Evolutionary conservation across 257 asterid species (phyloP), one percentile per base, ranked within the genome.

Genomic region (Gynochthodes officinalis): DNA sequence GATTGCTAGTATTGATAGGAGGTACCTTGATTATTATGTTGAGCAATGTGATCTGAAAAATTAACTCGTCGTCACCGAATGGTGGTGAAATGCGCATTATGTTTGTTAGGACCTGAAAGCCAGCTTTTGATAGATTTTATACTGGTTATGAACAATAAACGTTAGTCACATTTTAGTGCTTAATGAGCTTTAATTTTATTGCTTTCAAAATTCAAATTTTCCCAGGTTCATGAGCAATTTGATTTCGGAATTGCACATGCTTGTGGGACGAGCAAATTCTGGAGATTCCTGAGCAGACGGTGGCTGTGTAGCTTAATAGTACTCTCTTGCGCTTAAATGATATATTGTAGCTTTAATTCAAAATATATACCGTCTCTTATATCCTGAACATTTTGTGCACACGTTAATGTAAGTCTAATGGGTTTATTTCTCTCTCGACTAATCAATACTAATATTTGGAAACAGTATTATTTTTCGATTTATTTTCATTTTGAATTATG

Each of bases 171-270:
- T 33, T 50, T 5, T 28, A 30, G 59, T 49, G 42, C 49, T 2
- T 12, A 16, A 37, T 37, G 33, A 33, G n/a, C 39, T 48, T 63
- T 16, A 64, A 58, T 66, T 18, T 58, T 8, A 13, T 50, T 19
- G 28, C 28, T 42, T 28, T 40, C 15, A 15, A 33, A 35, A 21
- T 63, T 73, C 39, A 21, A 14, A 25, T 15, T 39, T 18, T 48
- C 15, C 14, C 79, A 75, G 79, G 79, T 54, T 75, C 79, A 19
- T 75, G 53, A 75, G 63, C 69, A 35, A 25, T 30, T 44, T 1
- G 58, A 42, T 58, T 1, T 21, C 2, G 40, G 27, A 25, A 23
- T 70, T 9, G 16, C 62, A 16, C 55, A 2, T 54, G 55, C 64
- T 14, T 0, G 64, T 40, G 74, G 65, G 21, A 69, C 13, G 53